Percentiles rank a stretch among this genome's conserved stretches.
phyloP scores from a whole-genome alignment of 108 stramenopile genomes.

The Nannochloropsis salina region DNA sequence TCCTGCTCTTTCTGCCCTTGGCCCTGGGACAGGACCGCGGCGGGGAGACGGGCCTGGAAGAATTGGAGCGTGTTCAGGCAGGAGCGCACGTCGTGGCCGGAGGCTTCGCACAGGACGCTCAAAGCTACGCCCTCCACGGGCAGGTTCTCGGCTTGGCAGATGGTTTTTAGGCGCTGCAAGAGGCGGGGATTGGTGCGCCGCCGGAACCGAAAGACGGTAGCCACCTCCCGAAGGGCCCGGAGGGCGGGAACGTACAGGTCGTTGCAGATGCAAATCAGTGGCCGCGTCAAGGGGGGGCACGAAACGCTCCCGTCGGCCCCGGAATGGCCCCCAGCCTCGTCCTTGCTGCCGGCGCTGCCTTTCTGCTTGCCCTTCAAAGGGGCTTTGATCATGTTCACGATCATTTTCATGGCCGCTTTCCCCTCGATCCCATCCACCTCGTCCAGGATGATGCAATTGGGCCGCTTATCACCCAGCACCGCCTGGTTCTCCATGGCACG shows the following conservation, averaged over 20 bases:
- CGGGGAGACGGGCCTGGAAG: constrained; percentile 22
- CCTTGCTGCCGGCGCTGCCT: constrained; percentile 13
- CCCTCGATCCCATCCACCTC: constrained; percentile 95
- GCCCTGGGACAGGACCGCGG: not conserved
- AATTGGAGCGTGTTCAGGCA: constrained; percentile 88
- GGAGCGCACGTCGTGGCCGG: constrained; percentile 78
- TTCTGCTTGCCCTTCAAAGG: constrained; percentile 51
- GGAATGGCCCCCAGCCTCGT: constrained; percentile 28
- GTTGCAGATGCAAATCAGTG: constrained; percentile 95
- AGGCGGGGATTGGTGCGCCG: constrained; percentile 63
- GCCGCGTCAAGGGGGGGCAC: constrained; percentile 65
- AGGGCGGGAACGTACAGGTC: constrained; percentile 85
- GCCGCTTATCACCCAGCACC: constrained; percentile 38
- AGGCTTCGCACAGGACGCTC: constrained; percentile 60
- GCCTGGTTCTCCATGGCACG: constrained; percentile 57
- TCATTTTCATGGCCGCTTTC: constrained; percentile 64
- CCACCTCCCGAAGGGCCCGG: constrained; percentile 77
- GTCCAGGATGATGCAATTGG: constrained; percentile 85
- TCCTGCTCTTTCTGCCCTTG: too few species aligned
- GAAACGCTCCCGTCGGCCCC: not conserved
- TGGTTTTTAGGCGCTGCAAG: constrained; percentile 68
- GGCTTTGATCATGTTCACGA: constrained; percentile 78
- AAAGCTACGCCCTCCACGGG: constrained; percentile 50
- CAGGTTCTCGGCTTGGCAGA: constrained; percentile 61
- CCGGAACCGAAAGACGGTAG: constrained; percentile 69